Base-by-base conservation (phyloP, 1,284 basidiomycete genomes). In the Schizophyllum commune region DNA sequence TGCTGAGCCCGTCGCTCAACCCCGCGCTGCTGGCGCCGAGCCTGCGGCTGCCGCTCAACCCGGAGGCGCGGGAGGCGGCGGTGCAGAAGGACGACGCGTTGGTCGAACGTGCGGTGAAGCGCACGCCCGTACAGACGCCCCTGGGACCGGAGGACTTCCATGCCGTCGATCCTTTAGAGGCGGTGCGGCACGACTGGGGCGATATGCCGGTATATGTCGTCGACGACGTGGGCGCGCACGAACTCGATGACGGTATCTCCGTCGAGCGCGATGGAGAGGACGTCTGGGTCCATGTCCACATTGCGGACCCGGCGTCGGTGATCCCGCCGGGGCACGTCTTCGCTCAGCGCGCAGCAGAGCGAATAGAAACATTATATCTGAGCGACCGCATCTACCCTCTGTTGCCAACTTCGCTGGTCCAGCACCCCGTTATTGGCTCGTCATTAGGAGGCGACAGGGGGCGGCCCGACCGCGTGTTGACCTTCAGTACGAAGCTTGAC, bases 191-290 rank as follows among this genome's bases (percentile, higher is more conserved):
- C 68, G 96, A 98, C 73, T 98, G 94, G 72, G 91, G 91, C 11
- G 68, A 86, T 63, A 73, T 91, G 60, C 86, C 86, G 0, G 93
- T 95, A 0, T 98, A 89, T 72, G 91, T 98, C 19, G 89, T 99
- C 60, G 97, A 99, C 71, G 92, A 95, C 66, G 70, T 79, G 0
- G 71, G 69, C 5, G 96, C 97, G 0, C 76, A 89, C 67, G 97
- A 99, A 72, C 82, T 99, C 32, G 97, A 99, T 69, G 97, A 99
- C 72, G 97, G 94, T 1, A 70, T 99, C 39, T 96, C 95, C 0
- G 71, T 98, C 56, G 91, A 96, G 65, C 66, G 74, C 1, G 77
- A 86, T 20, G 75, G 75, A 1, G 82, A 79, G 17, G 77, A 76
- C 61, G 68, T 77, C 58, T 99, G 97, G 97, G 69, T 97, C 15